phyloP scores from a whole-genome alignment of 495 filamentous ascomycete species.

The Penicillium lividum region DNA sequence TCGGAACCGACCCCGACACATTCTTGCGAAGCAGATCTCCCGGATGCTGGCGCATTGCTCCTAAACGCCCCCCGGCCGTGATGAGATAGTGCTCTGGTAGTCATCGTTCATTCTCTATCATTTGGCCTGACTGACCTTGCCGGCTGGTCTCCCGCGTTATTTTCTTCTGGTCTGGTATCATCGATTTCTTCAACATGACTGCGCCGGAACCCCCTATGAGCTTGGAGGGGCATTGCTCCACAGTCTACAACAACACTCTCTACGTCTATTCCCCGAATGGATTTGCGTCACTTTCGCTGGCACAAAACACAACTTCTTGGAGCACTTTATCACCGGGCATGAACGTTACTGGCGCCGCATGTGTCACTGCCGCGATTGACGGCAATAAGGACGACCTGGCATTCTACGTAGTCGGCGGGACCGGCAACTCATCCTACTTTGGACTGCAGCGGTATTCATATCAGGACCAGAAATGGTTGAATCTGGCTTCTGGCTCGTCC shows the following conservation, averaged over 20 bases:
- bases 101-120: constrained; percentile 28
- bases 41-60: constrained; percentile 11
- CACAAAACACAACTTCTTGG: constrained; percentile 68
- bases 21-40: constrained; percentile 1
- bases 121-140: constrained; percentile 16
- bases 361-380: constrained; percentile 64
- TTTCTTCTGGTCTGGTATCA: constrained; percentile 39
- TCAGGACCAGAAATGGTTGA: constrained; percentile 72
- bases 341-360: constrained; percentile 71
- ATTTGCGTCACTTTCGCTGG: constrained; percentile 72
- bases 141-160: constrained; percentile 35
- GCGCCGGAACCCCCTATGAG: constrained; percentile 64
- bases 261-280: constrained; percentile 78
- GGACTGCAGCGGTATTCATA: constrained; percentile 89
- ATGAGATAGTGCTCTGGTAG: constrained; percentile 50
- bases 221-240: constrained; percentile 77
- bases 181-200: constrained; percentile 49
- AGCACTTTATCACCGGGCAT: constrained; percentile 57
- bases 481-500: constrained; percentile 50
- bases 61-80: constrained; percentile 18
- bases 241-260: constrained; percentile 77
- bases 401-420: constrained; percentile 84
- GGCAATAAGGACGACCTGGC: constrained; percentile 58
- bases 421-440: constrained; percentile 57
- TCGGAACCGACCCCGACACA: background rate